Evolutionary conservation across 306 rosid species (phyloP).

Genomic region (Pyrus communis): DNA sequence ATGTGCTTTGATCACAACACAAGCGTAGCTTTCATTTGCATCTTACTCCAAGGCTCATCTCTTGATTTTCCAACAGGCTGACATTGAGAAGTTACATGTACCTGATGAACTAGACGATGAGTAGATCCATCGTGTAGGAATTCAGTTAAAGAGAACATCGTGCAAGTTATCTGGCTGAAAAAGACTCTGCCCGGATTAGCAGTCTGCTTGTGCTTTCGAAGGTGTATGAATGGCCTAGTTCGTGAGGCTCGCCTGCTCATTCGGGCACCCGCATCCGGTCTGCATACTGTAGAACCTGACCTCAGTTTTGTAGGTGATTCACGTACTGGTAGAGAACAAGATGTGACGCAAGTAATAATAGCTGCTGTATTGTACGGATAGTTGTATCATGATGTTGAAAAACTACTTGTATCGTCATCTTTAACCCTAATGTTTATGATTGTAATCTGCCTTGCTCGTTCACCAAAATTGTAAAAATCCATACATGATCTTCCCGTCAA

Average conservation of each 20-base stretch:
- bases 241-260: conserved; percentile 14
- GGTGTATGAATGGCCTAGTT: conserved; percentile 19
- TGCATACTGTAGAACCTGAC: conserved; percentile 18
- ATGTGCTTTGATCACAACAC: not conserved
- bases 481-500: not conserved
- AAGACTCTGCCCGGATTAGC: conserved; percentile 24
- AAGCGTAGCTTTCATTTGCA: not conserved
- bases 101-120: conserved; percentile 89
- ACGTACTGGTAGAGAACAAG: conserved; percentile 24
- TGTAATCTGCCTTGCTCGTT: not conserved
- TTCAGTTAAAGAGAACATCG: conserved; percentile 9
- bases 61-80: conserved; percentile 56
- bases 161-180: conserved; percentile 1
- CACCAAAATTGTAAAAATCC: not conserved
- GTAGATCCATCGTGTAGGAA: conserved; percentile 20
- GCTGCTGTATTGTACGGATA: conserved; percentile 17
- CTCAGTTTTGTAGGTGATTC: conserved; percentile 38
- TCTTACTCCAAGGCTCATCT: not conserved
- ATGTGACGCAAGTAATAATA: conserved; percentile 21
- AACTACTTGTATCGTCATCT: conserved; percentile 28
- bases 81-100: conserved; percentile 91
- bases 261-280: conserved; percentile 11
- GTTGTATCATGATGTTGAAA: conserved; percentile 19
- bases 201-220: conserved; percentile 64
- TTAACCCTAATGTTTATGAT: conserved; percentile 17